Conservation (phyloP, 345 rosid species). For the Heritiera littoralis region DNA sequence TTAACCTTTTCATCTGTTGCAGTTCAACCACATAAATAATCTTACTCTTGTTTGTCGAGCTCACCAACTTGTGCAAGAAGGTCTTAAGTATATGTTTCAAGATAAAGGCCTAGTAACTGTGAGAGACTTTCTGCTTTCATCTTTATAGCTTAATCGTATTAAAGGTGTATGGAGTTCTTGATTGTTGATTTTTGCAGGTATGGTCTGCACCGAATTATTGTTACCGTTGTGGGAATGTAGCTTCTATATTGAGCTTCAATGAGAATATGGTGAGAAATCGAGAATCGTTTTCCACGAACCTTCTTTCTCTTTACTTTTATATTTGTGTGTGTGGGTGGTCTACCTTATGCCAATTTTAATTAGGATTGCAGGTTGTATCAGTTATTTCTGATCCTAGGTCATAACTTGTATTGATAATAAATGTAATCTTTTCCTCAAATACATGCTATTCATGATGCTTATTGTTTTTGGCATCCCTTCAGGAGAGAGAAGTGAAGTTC, state of each 20-base stretch:
- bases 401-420: neutral
- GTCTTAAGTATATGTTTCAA: constrained; percentile 98
- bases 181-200: constrained; percentile 53
- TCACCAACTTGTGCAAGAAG: constrained; percentile 99
- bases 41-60: constrained; percentile 97
- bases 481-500: constrained; percentile 99
- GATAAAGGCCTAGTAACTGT: constrained; percentile 99
- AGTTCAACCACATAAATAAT: constrained; percentile 92
- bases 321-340: neutral
- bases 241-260: constrained; percentile 95
- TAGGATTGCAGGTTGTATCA: neutral
- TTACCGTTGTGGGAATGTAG: constrained; percentile 97
- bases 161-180: constrained; percentile 28
- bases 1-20: constrained; percentile 31
- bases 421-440: neutral
- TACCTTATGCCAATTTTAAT: neutral
- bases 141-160: constrained; percentile 12
- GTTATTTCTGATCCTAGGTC: neutral
- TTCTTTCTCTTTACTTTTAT: neutral
- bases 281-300: neutral
- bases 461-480: constrained; percentile 1
- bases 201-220: constrained; percentile 99
- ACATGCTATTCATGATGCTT: neutral
- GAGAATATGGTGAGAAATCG: constrained; percentile 71
- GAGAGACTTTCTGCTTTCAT: constrained; percentile 26